Evolutionary conservation across 148 eudicot genomes (phyloP).

Genomic region (Salicornia ramosissima): DNA sequence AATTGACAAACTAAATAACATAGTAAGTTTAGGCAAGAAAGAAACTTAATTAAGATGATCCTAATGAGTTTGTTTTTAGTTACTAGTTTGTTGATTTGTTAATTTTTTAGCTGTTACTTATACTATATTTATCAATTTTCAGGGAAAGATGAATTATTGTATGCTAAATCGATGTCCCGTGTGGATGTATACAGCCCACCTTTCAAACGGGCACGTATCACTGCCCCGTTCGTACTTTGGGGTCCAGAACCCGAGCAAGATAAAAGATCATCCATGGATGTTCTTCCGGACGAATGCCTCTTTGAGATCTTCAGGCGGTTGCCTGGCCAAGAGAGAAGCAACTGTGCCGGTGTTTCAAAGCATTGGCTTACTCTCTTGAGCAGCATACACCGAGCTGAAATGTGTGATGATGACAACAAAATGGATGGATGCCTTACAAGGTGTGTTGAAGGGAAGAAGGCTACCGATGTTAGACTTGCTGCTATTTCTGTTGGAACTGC

Average conservation of each 20-base stretch:
- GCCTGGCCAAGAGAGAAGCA: slow-evolving; percentile 63
- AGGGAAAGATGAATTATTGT: slow-evolving; percentile 62
- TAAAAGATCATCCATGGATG: slow-evolving; percentile 45
- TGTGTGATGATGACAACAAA: slow-evolving; percentile 33
- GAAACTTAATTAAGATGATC: too few species aligned
- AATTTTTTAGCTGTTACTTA: slow-evolving; percentile 21
- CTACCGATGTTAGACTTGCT: slow-evolving; percentile 75
- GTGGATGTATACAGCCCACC: slow-evolving; percentile 47
- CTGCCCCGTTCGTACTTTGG: slow-evolving; percentile 36
- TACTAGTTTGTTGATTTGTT: background rate
- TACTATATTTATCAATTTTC: slow-evolving; percentile 27
- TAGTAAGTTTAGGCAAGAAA: too few species aligned
- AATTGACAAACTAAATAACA: too few species aligned
- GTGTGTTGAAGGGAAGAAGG: slow-evolving; percentile 76
- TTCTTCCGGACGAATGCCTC: slow-evolving; percentile 87
- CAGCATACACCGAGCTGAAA: slow-evolving; percentile 49
- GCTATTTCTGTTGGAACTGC: slow-evolving; percentile 84
- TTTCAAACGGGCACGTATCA: slow-evolving; percentile 52
- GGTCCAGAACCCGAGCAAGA: slow-evolving; percentile 31
- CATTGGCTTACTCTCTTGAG: slow-evolving; percentile 73
- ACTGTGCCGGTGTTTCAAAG: slow-evolving; percentile 82
- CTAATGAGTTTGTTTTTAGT: too few species aligned
- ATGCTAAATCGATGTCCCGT: slow-evolving; percentile 39
- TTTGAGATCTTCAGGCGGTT: slow-evolving; percentile 83
- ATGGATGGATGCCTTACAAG: slow-evolving; percentile 69